Percentiles rank a stretch among this genome's conserved stretches.
Evolutionary conservation across 208 protist genomes (phyloP).

Genomic region (Porcisia deanei): DNA sequence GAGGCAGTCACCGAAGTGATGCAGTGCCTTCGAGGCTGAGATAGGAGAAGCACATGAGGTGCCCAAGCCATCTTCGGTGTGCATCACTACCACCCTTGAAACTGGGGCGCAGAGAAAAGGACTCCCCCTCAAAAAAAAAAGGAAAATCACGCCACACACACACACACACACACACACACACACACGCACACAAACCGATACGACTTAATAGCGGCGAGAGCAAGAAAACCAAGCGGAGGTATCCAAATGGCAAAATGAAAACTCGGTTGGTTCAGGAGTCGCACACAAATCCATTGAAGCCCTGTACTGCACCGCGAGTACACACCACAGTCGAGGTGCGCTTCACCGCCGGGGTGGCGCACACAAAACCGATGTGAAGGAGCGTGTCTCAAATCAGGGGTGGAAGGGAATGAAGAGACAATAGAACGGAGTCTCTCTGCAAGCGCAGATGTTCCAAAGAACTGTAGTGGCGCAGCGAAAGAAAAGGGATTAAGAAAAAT

Average conservation of each 20-base stretch:
- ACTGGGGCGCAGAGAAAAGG: constrained; percentile 6
- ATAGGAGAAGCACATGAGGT: constrained; percentile 4
- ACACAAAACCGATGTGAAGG: constrained; percentile 1
- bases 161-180: not conserved
- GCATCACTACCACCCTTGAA: not conserved
- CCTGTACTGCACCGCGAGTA: not conserved
- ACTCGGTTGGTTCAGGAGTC: not conserved
- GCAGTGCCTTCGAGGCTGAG: constrained; percentile 22
- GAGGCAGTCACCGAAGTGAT: constrained; percentile 37
- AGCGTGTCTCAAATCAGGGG: not conserved
- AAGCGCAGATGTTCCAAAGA: constrained; percentile 6
- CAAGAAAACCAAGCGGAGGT: not conserved
- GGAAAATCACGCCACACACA: not conserved
- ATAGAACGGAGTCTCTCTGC: not conserved
- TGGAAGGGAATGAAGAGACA: not conserved
- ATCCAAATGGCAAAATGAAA: constrained; percentile 9
- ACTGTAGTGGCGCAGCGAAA: not conserved
- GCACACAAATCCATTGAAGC: not conserved
- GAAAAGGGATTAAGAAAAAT: too few species aligned
- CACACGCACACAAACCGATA: not conserved
- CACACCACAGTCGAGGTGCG: constrained; percentile 3
- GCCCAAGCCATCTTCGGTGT: not conserved
- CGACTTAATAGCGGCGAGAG: not conserved
- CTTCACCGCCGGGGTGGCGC: not conserved
- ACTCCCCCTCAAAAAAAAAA: not conserved